A percentile compares a stretch with the other conserved stretches of the same genome.
phyloP scores from a whole-genome alignment of 2,329 filamentous ascomycete species.

The Tolypocladium album region DNA sequence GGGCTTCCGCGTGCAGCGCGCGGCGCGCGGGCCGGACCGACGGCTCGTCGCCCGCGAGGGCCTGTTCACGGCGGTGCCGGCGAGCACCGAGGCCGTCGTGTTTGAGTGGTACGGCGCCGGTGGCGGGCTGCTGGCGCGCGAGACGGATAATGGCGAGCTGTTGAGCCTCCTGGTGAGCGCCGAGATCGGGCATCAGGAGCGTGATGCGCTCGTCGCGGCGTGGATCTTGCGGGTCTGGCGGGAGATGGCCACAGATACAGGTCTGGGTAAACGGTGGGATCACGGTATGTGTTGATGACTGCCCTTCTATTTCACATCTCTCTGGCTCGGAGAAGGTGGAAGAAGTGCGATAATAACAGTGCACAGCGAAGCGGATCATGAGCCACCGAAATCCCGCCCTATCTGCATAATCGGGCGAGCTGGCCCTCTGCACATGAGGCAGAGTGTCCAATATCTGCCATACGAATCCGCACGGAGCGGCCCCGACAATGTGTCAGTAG shows the following conservation, averaged over 20 bases:
- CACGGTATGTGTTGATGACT: constrained; percentile 6
- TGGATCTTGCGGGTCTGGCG: constrained; percentile 25
- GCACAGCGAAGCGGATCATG: background rate
- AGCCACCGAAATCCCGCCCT: background rate
- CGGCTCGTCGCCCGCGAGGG: constrained; percentile 9
- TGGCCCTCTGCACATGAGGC: background rate
- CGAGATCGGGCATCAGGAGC: constrained; percentile 14
- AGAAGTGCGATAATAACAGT: background rate
- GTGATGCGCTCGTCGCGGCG: constrained; percentile 23
- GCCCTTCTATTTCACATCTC: background rate
- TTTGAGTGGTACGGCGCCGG: constrained; percentile 21
- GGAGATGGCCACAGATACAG: constrained; percentile 10
- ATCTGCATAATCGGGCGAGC: background rate
- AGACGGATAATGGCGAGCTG: constrained; percentile 16
- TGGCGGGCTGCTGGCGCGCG: constrained; percentile 18
- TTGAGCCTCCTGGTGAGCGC: constrained; percentile 18
- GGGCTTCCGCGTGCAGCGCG: constrained; percentile 19
- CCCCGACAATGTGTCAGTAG: constrained; percentile 41
- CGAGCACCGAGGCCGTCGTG: constrained; percentile 12
- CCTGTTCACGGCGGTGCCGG: constrained; percentile 17
- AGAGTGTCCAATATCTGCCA: background rate
- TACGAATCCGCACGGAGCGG: background rate
- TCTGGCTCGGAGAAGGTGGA: background rate
- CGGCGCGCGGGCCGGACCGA: constrained; percentile 12
- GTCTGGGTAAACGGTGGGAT: constrained; percentile 4